Percentiles rank a stretch among this genome's conserved stretches.
Conservation (phyloP, 176 grass and related monocot species). For the Carex parvula region DNA sequence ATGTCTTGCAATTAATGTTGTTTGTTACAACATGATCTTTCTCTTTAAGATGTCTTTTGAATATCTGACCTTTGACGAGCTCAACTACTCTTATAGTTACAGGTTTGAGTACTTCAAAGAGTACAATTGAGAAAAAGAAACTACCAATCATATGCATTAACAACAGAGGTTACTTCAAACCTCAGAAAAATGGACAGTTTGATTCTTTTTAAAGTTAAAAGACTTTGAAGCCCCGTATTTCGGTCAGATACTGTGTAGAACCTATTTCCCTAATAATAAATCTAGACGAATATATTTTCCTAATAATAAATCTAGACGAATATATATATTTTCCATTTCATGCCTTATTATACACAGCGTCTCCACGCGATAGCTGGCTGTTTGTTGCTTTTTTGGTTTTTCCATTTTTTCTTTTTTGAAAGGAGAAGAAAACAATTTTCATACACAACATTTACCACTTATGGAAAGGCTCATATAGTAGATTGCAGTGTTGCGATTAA, state of each 20-base stretch:
- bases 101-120: not conserved
- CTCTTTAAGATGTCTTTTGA: not conserved
- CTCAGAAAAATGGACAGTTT: not conserved
- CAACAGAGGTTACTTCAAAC: not conserved
- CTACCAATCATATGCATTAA: not conserved
- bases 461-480: not conserved
- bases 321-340: not conserved
- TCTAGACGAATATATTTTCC: not conserved
- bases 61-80: not conserved
- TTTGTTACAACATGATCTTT: not conserved
- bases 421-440: not conserved
- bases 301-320: not conserved
- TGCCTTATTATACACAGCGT: not conserved
- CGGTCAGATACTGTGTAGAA: not conserved
- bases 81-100: not conserved
- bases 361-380: not conserved
- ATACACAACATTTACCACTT: not conserved
- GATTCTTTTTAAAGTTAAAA: not conserved
- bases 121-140: not conserved
- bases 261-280: not conserved
- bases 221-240: not conserved
- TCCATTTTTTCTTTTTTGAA: not conserved
- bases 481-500: not conserved
- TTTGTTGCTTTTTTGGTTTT: not conserved
- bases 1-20: not conserved